Percentiles rank a stretch among this genome's conserved stretches.
These are phyloP conservation scores for Megacollybia marginata DNA, from an alignment of 768 basidiomycete genomes.

Conservation along the genomic window DNA sequence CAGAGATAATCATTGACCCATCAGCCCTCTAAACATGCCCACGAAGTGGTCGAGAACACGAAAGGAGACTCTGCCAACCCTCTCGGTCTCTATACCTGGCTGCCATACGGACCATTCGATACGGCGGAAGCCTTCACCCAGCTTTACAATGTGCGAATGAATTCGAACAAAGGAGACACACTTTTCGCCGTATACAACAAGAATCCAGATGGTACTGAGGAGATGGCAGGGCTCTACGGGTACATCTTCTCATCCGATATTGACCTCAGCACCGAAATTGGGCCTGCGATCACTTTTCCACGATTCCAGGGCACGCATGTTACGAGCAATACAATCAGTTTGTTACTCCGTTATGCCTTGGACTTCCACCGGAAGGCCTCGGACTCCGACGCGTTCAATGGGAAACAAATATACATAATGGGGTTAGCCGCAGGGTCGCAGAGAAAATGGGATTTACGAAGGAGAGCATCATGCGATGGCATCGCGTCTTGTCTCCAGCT, in stretches of 20 bases:
- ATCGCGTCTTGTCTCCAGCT: slow-evolving; percentile 29
- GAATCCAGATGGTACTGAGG: background rate
- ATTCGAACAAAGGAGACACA: background rate
- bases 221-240: background rate
- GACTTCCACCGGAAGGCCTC: too few relatives aligned
- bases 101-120: slow-evolving; percentile 1
- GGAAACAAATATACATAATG: too few relatives aligned
- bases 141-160: background rate
- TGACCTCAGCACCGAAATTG: slow-evolving; percentile 38
- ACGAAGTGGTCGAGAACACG: background rate
- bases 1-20: background rate
- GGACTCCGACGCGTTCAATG: too few relatives aligned
- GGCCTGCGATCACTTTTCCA: slow-evolving; percentile 38
- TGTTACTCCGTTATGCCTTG: too few relatives aligned
- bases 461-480: slow-evolving; percentile 44
- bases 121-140: background rate
- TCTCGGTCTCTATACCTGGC: background rate
- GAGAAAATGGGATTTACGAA: slow-evolving; percentile 43
- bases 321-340: too few relatives aligned
- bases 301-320: background rate
- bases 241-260: slow-evolving; percentile 21
- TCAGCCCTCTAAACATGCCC: slow-evolving; percentile 1
- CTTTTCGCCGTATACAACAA: background rate
- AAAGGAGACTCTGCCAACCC: too few relatives aligned
- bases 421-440: slow-evolving; percentile 22